Evolutionary conservation across 2,329 filamentous ascomycete genomes (phyloP).

Genomic region (Raffaelea deltoideospora): DNA sequence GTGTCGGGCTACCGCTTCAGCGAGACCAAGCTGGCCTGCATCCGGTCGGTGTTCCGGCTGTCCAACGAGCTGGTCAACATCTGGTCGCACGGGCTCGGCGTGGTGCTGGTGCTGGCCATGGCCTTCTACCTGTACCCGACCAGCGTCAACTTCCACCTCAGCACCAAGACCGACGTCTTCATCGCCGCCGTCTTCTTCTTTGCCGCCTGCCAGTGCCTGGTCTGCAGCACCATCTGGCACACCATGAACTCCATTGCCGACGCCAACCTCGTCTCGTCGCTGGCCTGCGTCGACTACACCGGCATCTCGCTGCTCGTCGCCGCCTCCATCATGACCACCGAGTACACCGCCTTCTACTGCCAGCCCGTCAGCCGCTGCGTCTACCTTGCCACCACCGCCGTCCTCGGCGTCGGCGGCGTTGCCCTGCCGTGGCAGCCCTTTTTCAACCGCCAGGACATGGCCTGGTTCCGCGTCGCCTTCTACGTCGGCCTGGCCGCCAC

Average conservation of each 20-base stretch:
- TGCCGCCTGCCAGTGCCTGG: constrained; percentile 83
- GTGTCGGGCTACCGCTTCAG: constrained; percentile 82
- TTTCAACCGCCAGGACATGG: constrained; percentile 87
- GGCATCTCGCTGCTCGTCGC: constrained; percentile 91
- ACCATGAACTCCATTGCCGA: constrained; percentile 97
- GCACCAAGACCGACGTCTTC: constrained; percentile 75
- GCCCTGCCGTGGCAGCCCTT: constrained; percentile 91
- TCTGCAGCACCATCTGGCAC: constrained; percentile 95
- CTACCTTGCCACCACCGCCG: constrained; percentile 70
- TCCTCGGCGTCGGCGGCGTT: constrained; percentile 72
- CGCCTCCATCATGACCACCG: constrained; percentile 92
- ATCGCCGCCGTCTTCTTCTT: constrained; percentile 94
- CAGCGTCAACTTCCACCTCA: constrained; percentile 71
- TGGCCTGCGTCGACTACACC: constrained; percentile 96
- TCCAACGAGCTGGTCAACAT: constrained; percentile 97
- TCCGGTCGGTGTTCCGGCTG: constrained; percentile 66
- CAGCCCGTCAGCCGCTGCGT: constrained; percentile 74
- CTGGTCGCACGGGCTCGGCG: constrained; percentile 84
- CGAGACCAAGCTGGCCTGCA: constrained; percentile 78
- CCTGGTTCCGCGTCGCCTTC: constrained; percentile 83
- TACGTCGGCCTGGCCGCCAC: constrained; percentile 78
- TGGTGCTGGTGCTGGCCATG: constrained; percentile 74
- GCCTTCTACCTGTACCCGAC: constrained; percentile 95
- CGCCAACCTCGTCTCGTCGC: constrained; percentile 76
- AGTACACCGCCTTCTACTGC: constrained; percentile 98